Evolutionary conservation across 164 flowering plant species (phyloP).

Genomic region (Magnolia sinica): DNA sequence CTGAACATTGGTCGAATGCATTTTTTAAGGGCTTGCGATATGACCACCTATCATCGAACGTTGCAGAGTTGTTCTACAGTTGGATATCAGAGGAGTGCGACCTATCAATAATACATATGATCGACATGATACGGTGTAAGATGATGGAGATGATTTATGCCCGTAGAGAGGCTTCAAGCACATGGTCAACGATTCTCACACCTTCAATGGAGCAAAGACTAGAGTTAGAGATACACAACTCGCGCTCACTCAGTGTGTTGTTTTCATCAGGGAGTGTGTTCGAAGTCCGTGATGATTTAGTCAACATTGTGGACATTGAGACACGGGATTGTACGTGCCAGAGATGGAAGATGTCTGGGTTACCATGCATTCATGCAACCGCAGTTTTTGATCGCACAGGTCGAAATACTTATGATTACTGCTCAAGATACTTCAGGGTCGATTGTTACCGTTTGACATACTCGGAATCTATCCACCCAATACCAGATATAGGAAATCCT

Average conservation of each 20-base stretch:
- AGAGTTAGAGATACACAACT: slow-evolving; percentile 32
- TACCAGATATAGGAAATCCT: slow-evolving; percentile 20
- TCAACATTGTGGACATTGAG: slow-evolving; percentile 41
- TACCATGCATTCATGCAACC: slow-evolving; percentile 67
- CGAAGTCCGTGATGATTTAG: slow-evolving; percentile 47
- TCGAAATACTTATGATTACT: slow-evolving; percentile 41
- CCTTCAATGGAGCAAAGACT: slow-evolving; percentile 50
- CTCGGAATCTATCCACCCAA: slow-evolving; percentile 43
- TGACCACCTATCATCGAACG: slow-evolving; percentile 67
- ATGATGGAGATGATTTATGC: slow-evolving; percentile 14
- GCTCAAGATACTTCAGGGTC: slow-evolving; percentile 41
- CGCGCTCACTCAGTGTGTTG: slow-evolving; percentile 38
- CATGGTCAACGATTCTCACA: slow-evolving; percentile 46
- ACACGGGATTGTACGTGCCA: slow-evolving; percentile 48
- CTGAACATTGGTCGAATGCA: slow-evolving; percentile 37
- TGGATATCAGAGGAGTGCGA: slow-evolving; percentile 8
- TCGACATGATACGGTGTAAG: slow-evolving; percentile 7
- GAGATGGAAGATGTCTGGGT: slow-evolving; percentile 48
- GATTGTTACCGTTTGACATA: slow-evolving; percentile 41
- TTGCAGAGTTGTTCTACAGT: slow-evolving; percentile 50
- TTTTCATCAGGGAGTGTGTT: slow-evolving; percentile 44
- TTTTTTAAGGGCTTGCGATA: slow-evolving; percentile 68
- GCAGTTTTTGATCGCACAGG: slow-evolving; percentile 46
- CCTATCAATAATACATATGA: slow-evolving; percentile 2
- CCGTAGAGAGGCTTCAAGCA: slow-evolving; percentile 11